Percentiles rank a stretch among this genome's conserved stretches.
These are phyloP conservation scores for Ganoderma lucidum DNA, from an alignment of 1,284 basidiomycete species.

Conservation along the genomic window DNA sequence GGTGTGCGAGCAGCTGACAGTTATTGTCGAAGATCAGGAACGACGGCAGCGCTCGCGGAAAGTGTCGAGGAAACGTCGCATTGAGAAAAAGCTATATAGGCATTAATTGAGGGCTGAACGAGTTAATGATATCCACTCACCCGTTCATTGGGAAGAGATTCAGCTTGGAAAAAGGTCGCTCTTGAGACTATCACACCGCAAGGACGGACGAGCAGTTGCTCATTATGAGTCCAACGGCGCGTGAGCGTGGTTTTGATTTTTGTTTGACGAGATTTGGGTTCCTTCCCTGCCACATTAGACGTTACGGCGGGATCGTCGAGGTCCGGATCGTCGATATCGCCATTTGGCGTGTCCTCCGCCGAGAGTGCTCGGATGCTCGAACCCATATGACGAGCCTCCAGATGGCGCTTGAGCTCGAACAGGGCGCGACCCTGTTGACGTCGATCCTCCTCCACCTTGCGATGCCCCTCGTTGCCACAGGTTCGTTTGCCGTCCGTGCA, in stretches of 20 bases:
- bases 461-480: not conserved
- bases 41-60: not conserved
- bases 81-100: not conserved
- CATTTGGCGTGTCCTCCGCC: too few relatives aligned
- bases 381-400: not conserved
- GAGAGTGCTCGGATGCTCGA: not conserved
- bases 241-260: constrained; percentile 22
- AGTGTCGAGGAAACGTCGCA: not conserved
- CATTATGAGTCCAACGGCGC: constrained; percentile 41
- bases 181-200: constrained; percentile 38
- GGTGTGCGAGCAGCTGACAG: constrained; percentile 33
- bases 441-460: not conserved
- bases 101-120: too few relatives aligned
- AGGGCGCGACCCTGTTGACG: not conserved
- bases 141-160: constrained; percentile 17
- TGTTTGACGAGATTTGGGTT: not conserved
- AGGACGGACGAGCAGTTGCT: constrained; percentile 39
- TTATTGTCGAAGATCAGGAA: constrained; percentile 43
- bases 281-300: not conserved
- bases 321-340: too few relatives aligned
- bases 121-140: too few relatives aligned
- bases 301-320: not conserved
- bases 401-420: not conserved
- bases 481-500: not conserved
- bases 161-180: constrained; percentile 41